Evolutionary conservation across 768 basidiomycete species (phyloP).

Genomic region (Sarcomyxa edulis): DNA sequence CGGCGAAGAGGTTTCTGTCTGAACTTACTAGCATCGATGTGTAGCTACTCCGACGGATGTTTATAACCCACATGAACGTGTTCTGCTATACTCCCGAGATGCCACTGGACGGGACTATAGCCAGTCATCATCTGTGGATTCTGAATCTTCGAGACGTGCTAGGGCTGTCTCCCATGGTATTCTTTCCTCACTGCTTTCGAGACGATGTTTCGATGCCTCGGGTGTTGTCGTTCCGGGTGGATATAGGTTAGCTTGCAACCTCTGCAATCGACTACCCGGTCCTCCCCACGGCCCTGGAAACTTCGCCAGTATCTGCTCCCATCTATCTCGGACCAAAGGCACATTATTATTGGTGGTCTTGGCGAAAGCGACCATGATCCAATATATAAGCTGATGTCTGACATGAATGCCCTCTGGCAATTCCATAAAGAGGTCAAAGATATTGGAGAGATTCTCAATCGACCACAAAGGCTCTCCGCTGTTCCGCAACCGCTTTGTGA

Average conservation of each 20-base stretch:
- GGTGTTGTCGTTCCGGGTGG: too few relatives aligned
- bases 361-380: conserved; percentile 63
- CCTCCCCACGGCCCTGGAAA: conserved; percentile 45
- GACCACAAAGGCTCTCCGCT: conserved; percentile 43
- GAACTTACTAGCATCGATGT: too few relatives aligned
- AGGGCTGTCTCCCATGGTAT: too few relatives aligned
- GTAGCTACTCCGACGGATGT: too few relatives aligned
- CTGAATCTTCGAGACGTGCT: too few relatives aligned
- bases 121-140: too few relatives aligned
- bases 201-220: too few relatives aligned
- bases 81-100: too few relatives aligned
- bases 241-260: conserved; percentile 32
- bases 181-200: too few relatives aligned
- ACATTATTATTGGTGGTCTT: conserved; percentile 51
- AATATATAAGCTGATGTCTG: conserved; percentile 42
- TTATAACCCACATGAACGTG: too few relatives aligned
- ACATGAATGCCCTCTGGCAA: conserved; percentile 42
- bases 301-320: conserved; percentile 48
- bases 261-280: conserved; percentile 35
- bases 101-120: too few relatives aligned
- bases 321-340: conserved; percentile 47
- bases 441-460: conserved; percentile 42
- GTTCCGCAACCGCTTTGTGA: background rate
- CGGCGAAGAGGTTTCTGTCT: conserved; percentile 15
- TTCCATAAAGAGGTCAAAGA: conserved; percentile 62